Conservation (phyloP, 202 grass and related monocot genomes). For the Miscanthus sacchariflorus region DNA sequence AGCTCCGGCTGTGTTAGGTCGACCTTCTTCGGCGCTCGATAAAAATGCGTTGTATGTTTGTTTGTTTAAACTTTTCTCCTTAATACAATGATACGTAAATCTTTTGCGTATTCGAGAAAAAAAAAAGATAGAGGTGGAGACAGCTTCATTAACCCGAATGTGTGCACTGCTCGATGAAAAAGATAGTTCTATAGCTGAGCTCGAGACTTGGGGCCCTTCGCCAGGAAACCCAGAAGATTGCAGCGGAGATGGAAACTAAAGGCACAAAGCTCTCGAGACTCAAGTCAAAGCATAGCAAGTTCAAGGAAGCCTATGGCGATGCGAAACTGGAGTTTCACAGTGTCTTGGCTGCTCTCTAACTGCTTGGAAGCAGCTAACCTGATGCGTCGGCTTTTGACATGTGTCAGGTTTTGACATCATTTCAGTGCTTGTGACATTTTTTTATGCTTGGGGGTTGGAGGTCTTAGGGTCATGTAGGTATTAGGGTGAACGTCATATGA, state of each 20-base stretch:
- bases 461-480: not conserved
- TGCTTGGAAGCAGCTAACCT: not conserved
- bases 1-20: no score
- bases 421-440: not conserved
- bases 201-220: constrained; percentile 44
- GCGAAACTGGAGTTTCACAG: not conserved
- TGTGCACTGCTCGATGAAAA: constrained; percentile 35
- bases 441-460: not conserved
- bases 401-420: not conserved
- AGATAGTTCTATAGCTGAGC: constrained; percentile 28
- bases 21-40: no score
- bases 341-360: not conserved
- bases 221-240: constrained; percentile 3
- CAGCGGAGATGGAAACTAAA: constrained; percentile 27
- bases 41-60: no score
- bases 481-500: not conserved
- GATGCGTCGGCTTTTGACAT: not conserved
- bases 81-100: no score
- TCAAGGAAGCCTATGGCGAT: not conserved
- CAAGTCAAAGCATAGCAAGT: not conserved
- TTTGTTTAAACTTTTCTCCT: no score
- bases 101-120: no score
- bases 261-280: constrained; percentile 37
- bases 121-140: constrained; percentile 7
- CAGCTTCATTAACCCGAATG: not conserved